phyloP scores from a whole-genome alignment of 176 grass and related monocot species.

The Bromus sterilis region DNA sequence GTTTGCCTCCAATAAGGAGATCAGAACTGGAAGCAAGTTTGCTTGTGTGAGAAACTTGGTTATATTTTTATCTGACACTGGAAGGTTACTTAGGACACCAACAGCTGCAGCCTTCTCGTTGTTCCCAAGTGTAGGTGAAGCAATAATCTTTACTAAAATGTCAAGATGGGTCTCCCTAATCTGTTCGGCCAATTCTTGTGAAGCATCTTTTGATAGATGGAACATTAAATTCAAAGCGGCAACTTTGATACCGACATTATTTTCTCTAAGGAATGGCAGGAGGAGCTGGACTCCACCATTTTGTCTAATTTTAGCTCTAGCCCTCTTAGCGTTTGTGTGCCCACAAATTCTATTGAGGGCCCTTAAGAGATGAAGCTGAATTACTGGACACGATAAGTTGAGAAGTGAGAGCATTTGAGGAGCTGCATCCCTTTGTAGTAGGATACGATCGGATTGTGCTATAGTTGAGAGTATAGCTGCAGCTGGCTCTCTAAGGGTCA shows the following conservation, averaged over 20 bases:
- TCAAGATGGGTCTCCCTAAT: slow-evolving; percentile 56
- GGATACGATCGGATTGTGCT: slow-evolving; percentile 69
- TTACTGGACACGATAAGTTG: slow-evolving; percentile 58
- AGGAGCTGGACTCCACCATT: slow-evolving; percentile 80
- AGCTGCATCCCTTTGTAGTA: slow-evolving; percentile 57
- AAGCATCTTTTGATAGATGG: slow-evolving; percentile 72
- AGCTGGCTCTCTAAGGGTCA: slow-evolving; percentile 77
- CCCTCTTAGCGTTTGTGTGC: slow-evolving; percentile 55
- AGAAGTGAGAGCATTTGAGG: slow-evolving; percentile 78
- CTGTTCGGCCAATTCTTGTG: slow-evolving; percentile 50
- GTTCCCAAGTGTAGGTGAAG: slow-evolving; percentile 32
- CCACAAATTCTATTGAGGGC: slow-evolving; percentile 74
- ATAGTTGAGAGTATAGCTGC: slow-evolving; percentile 68
- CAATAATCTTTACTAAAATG: slow-evolving; percentile 59
- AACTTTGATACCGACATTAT: slow-evolving; percentile 53
- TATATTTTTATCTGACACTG: slow-evolving; percentile 53
- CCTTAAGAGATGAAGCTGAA: slow-evolving; percentile 77
- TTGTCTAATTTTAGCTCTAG: slow-evolving; percentile 61
- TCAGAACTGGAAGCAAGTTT: slow-evolving; percentile 65
- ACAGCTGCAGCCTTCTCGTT: slow-evolving; percentile 62
- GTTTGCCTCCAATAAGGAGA: slow-evolving; percentile 43
- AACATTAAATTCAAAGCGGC: slow-evolving; percentile 56
- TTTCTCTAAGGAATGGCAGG: slow-evolving; percentile 66
- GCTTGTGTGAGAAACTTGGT: slow-evolving; percentile 55
- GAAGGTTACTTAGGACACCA: slow-evolving; percentile 70